A percentile compares a stretch with the other conserved stretches of the same genome.
phyloP scores from a whole-genome alignment of 2,329 filamentous ascomycete species.

The Trichoderma citrinoviride region DNA sequence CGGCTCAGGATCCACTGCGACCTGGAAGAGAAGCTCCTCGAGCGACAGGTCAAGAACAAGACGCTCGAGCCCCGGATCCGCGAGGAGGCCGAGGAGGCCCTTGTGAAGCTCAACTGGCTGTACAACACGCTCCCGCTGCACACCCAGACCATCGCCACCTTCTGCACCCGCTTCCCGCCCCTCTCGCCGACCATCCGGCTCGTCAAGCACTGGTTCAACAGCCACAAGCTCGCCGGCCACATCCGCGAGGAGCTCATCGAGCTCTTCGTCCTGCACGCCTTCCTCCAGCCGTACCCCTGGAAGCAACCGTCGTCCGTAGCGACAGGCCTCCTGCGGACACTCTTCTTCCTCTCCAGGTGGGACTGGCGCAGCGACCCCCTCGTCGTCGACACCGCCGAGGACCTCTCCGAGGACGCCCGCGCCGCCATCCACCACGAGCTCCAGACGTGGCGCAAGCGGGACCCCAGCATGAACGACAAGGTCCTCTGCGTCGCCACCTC shows the following conservation, averaged over 20 bases:
- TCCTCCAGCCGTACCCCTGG: conserved; percentile 82
- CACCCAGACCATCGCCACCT: conserved; percentile 74
- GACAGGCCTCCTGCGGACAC: conserved; percentile 76
- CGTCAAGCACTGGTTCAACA: conserved; percentile 84
- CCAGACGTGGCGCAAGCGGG: conserved; percentile 80
- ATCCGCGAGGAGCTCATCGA: conserved; percentile 80
- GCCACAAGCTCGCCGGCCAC: conserved; percentile 75
- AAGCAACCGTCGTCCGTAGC: conserved; percentile 69
- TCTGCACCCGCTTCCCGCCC: conserved; percentile 75
- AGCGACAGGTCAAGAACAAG: conserved; percentile 75
- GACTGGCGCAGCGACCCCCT: conserved; percentile 86
- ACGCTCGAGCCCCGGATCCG: conserved; percentile 61
- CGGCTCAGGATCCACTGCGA: conserved; percentile 87
- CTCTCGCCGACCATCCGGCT: conserved; percentile 81
- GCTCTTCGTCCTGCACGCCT: conserved; percentile 73
- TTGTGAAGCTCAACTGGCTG: conserved; percentile 67
- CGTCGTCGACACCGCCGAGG: conserved; percentile 66
- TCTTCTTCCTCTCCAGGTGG: conserved; percentile 80
- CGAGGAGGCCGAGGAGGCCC: conserved; percentile 66
- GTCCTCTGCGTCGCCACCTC: conserved; percentile 80
- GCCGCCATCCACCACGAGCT: conserved; percentile 67
- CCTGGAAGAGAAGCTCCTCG: conserved; percentile 75
- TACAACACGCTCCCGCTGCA: conserved; percentile 74
- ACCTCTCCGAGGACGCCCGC: conserved; percentile 60
- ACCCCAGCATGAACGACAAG: conserved; percentile 81